Base-by-base conservation (phyloP, 2,329 filamentous ascomycete genomes). In the Ophiostoma sp. region DNA sequence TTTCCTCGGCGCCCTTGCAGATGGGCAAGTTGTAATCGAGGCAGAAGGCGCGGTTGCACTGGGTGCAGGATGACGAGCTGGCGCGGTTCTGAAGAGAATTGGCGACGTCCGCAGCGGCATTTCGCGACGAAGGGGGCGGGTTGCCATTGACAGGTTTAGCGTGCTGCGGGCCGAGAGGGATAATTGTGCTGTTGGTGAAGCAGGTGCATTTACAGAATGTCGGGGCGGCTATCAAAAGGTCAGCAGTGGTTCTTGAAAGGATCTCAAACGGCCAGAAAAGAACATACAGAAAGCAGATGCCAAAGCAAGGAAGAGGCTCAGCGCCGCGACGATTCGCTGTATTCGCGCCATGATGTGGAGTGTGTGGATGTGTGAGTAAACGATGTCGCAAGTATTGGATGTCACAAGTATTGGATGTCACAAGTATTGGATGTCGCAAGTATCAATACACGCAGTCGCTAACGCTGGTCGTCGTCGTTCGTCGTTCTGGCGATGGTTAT, bases 191-290 rank as follows among this genome's bases (percentile, higher is more conserved):
- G 83, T 91, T 91, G 77, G 88, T 88, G 83, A 90, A 90, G 83
- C 89, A 91, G 77, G 88, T 91, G 82, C 89, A 91, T 85, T 91
- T 91, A 85, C 89, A 91, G 80, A 91, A 91, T 1, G 87, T 88
- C 22, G 88, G 89, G 59, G 88, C 86, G 42, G 87, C 89, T 91
- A 78, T 15, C 8, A 31, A 33, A 50, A 55, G 39, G 39, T n/a
- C 28, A 71, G 76, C 36, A 22, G 22, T 4, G 12, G 9, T 12
- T 8, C 31, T 3, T 6, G 12, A 73, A 42, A 39, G 9, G 17
- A 33, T 17, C 28, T 22, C 25, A 39, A 52, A 31, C 50, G 59
- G 57, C 52, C 52, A 42, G 12, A n/a, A 2, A 15, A 19, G 25
- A 61, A 78, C 83, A 78, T 80, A 87, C 85, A 84, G 48, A 81